These are phyloP conservation scores for Sapria himalayana DNA, from an alignment of 345 rosid genomes.

Conservation along the genomic window DNA sequence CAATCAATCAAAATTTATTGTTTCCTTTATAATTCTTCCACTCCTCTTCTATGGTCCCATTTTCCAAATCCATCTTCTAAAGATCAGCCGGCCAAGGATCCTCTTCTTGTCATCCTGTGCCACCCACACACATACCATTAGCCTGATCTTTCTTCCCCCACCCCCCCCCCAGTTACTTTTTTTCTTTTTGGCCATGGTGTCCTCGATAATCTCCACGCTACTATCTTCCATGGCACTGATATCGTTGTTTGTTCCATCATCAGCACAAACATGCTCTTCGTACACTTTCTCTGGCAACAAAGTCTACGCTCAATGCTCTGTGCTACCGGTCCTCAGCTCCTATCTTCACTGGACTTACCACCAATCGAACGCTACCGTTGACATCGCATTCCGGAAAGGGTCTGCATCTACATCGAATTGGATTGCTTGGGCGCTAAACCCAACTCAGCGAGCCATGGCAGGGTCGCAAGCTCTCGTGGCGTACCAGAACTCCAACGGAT, in stretches of 20 bases:
- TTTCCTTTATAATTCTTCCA: too few species aligned
- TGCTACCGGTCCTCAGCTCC: slow-evolving; percentile 26
- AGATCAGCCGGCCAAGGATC: too few species aligned
- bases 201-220: too few species aligned
- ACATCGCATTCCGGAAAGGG: slow-evolving; percentile 36
- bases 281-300: slow-evolving; percentile 18
- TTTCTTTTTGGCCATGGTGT: too few species aligned
- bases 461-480: slow-evolving; percentile 57
- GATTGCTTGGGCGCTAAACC: slow-evolving; percentile 64
- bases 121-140: too few species aligned
- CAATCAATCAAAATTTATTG: too few species aligned
- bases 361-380: slow-evolving; percentile 17
- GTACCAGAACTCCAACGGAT: slow-evolving; percentile 17
- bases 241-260: slow-evolving; percentile 8
- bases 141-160: too few species aligned
- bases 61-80: too few species aligned
- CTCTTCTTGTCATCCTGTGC: too few species aligned
- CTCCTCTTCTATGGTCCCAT: too few species aligned
- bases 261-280: slow-evolving; percentile 18
- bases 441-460: slow-evolving; percentile 13
- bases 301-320: slow-evolving; percentile 13
- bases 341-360: slow-evolving; percentile 49
- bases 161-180: too few species aligned
- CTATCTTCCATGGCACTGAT: too few species aligned
- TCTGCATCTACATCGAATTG: slow-evolving; percentile 20